Conservation (phyloP, 805 yeast species). For the Kregervanrija fluxuum region DNA sequence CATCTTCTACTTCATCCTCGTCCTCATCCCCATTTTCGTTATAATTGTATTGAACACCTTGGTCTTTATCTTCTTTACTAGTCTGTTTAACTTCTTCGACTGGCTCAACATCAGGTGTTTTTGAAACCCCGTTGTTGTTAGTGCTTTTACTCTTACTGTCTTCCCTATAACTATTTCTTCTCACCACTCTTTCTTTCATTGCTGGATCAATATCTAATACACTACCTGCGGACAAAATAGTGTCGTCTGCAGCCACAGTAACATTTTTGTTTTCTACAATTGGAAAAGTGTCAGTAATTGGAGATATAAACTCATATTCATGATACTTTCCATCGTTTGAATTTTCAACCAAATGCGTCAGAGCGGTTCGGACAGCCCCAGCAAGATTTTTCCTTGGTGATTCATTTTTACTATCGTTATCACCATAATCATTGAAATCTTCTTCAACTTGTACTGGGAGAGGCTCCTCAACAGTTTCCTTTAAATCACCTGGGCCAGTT, state of each 20-base stretch:
- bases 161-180: conserved; percentile 7
- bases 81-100: neutral
- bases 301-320: too few relatives aligned
- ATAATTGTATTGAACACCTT: neutral
- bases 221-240: conserved; percentile 3
- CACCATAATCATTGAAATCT: conserved; percentile 6
- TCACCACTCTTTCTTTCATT: conserved; percentile 3
- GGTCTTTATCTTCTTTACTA: neutral
- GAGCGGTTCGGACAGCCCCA: too few relatives aligned
- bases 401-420: too few relatives aligned
- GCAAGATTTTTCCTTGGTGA: too few relatives aligned
- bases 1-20: conserved; percentile 14
- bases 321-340: too few relatives aligned
- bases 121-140: neutral
- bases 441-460: neutral
- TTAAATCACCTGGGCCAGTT: too few relatives aligned
- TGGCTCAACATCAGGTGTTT: neutral
- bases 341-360: too few relatives aligned
- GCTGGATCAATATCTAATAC: conserved; percentile 9
- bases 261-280: too few relatives aligned
- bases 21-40: conserved; percentile 9
- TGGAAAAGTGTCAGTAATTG: too few relatives aligned
- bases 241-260: neutral
- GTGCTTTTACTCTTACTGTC: conserved; percentile 1
- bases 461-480: too few relatives aligned